Evolutionary conservation across 257 asterid species (phyloP).

Genomic region (Fraxinus quadrangulata): DNA sequence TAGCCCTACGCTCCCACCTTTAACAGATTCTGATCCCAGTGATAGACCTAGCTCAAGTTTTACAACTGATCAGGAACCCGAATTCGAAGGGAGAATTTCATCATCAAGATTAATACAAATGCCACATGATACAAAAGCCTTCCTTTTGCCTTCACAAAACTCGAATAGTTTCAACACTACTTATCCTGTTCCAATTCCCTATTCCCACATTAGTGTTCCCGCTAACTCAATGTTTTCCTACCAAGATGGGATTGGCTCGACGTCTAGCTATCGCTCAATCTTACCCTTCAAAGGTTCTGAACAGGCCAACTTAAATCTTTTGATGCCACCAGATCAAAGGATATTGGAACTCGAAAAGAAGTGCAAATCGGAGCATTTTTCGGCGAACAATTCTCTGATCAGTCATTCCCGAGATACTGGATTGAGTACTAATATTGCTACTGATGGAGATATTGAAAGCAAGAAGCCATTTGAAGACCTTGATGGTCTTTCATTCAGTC

Average conservation of each 20-base stretch:
- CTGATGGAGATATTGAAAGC: conserved; percentile 37
- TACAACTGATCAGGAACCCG: conserved; percentile 26
- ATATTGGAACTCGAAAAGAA: conserved; percentile 1
- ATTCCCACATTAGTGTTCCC: conserved; percentile 33
- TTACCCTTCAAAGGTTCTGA: conserved; percentile 25
- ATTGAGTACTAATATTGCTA: conserved; percentile 34
- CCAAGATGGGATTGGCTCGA: conserved; percentile 19
- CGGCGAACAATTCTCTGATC: conserved; percentile 51
- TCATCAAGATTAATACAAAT: conserved; percentile 29
- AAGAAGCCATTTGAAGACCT: conserved; percentile 43
- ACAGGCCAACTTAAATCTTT: conserved; percentile 23
- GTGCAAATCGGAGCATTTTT: conserved; percentile 48
- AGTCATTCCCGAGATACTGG: conserved; percentile 48
- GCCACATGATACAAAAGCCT: conserved; percentile 26
- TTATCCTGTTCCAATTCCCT: background rate
- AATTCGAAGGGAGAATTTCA: conserved; percentile 9
- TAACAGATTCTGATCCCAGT: conserved; percentile 33
- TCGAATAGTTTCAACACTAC: conserved; percentile 20
- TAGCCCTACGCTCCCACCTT: conserved; percentile 51
- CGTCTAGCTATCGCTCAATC: conserved; percentile 7
- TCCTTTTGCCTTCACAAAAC: conserved; percentile 27
- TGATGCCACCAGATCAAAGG: conserved; percentile 8
- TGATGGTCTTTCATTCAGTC: conserved; percentile 39
- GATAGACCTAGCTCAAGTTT: conserved; percentile 28
- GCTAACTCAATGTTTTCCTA: conserved; percentile 19